A percentile compares a stretch with the other conserved stretches of the same genome.
Conservation (phyloP, 805 yeast species). For the Metschnikowia corniflorae region DNA sequence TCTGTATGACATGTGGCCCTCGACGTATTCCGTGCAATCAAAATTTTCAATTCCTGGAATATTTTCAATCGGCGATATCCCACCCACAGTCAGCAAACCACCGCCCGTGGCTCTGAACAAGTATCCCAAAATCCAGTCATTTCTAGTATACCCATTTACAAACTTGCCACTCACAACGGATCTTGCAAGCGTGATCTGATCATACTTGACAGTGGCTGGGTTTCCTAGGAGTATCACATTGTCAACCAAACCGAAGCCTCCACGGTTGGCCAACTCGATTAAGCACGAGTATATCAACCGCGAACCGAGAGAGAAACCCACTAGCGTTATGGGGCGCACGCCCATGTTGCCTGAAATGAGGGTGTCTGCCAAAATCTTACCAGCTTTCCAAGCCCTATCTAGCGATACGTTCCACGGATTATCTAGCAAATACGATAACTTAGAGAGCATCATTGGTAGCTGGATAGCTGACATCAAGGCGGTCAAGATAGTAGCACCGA, state of each 20-base stretch:
- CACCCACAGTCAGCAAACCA: constrained; percentile 88
- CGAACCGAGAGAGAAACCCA: constrained; percentile 93
- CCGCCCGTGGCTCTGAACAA: constrained; percentile 94
- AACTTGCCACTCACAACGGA: constrained; percentile 87
- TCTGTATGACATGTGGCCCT: constrained; percentile 98
- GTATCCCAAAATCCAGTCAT: constrained; percentile 96
- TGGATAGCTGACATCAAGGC: constrained; percentile 93
- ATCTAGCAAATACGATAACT: constrained; percentile 82
- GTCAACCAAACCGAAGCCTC: constrained; percentile 85
- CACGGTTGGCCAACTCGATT: constrained; percentile 76
- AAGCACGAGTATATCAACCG: constrained; percentile 88
- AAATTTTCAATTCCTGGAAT: constrained; percentile 72
- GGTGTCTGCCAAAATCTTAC: constrained; percentile 86
- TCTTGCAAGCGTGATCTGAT: constrained; percentile 73
- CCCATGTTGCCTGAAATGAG: constrained; percentile 84
- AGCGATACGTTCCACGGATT: constrained; percentile 98
- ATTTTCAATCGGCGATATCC: constrained; percentile 69
- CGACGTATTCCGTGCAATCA: constrained; percentile 82
- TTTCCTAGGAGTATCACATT: constrained; percentile 86
- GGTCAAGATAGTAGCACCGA: constrained; percentile 85
- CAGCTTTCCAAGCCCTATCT: constrained; percentile 97
- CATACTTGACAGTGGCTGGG: constrained; percentile 76
- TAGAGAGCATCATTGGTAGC: constrained; percentile 86
- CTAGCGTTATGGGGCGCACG: constrained; percentile 83
- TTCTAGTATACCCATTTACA: constrained; percentile 84